Percentiles rank a stretch among this genome's conserved stretches.
These are phyloP conservation scores for Orbilia ellipsospora DNA, from an alignment of 2,329 filamentous ascomycete species.

Conservation along the genomic window DNA sequence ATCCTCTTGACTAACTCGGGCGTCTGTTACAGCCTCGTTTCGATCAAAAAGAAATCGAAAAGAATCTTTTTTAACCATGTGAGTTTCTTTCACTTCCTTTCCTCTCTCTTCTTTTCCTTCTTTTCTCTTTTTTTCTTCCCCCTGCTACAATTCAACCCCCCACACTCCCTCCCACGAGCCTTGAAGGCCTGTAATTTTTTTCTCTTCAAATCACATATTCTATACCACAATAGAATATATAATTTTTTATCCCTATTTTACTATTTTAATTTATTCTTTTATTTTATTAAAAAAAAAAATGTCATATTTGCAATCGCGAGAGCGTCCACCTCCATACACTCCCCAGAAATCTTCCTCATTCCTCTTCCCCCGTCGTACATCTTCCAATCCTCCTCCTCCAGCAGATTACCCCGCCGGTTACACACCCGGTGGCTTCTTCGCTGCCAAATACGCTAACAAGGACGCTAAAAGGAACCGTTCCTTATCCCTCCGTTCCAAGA, in stretches of 20 bases:
- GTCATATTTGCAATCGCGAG: conserved; percentile 10
- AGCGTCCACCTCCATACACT: conserved; percentile 35
- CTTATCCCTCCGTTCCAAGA: conserved; percentile 77
- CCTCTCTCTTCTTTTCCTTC: conserved; percentile 2
- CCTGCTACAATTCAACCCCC: background rate
- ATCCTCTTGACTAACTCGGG: background rate
- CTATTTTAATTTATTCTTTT: conserved; percentile 13
- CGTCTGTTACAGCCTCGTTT: conserved; percentile 50
- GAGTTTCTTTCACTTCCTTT: conserved; percentile 16
- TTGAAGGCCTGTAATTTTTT: conserved; percentile 4
- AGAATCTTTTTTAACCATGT: conserved; percentile 37
- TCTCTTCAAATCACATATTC: conserved; percentile 16
- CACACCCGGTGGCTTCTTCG: conserved; percentile 38
- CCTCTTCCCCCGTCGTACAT: conserved; percentile 30
- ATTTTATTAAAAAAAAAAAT: conserved; percentile 15
- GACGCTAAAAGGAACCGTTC: conserved; percentile 72
- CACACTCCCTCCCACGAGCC: conserved; percentile 3
- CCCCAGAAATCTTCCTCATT: conserved; percentile 19
- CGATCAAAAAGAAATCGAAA: background rate
- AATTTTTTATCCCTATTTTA: background rate
- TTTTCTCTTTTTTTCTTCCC: background rate
- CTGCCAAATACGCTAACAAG: conserved; percentile 42
- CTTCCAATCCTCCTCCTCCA: conserved; percentile 13
- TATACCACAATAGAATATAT: background rate
- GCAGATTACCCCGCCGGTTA: conserved; percentile 37